Evolutionary conservation across 1,284 basidiomycete species (phyloP), one percentile per base, ranked within the genome.

Genomic region (Inonotus obliquus): DNA sequence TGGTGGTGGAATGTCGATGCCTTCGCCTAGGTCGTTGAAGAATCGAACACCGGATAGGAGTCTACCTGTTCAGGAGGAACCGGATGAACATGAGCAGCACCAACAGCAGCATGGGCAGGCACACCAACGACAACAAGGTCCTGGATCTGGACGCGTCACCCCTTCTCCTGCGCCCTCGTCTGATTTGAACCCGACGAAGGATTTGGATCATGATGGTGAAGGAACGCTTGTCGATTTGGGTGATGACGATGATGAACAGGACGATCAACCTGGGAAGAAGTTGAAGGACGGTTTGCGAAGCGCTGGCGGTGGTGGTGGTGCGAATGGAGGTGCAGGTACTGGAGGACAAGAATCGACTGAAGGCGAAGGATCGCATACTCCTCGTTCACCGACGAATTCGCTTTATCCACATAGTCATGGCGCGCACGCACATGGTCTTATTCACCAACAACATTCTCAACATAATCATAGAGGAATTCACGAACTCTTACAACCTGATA

Each of bases 61-160:
- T 35, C 76, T 91, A 27, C 89, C 89, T 5, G 81, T 91, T 2
- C 88, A 91, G 71, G 88, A 91, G 69, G 88, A 91, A 66, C 77
- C 80, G 27, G 88, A 89, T 67, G 88, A 89, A 66, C 62, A 57
- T 52, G 60, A 63, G 14, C 63, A 63, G 51, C 38, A 39, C 13
- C 38, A 39, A 4, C 38, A 39, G 5, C 38, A 39, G 1, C 38
- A 39, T 2, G 13, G n/a, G 38, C 38, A 39, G 38, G 38, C 38
- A 13, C 38, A 39, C 13, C 38, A 39, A 63, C 67, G 47, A n/a
- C 41, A 44, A n/a, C 41, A 44, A 6, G 41, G 41, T 7, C 17
- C 41, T 17, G 73, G 74, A 57, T 73, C 76, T 56, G 70, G 70
- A 60, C 72, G 66, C 25, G 65, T 64, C 32, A 44, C 41, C 11